Evolutionary conservation across 192 early-diverging fungal genomes (phyloP), one percentile per base, ranked within the genome.

Genomic region (Obelidium mucronatum): DNA sequence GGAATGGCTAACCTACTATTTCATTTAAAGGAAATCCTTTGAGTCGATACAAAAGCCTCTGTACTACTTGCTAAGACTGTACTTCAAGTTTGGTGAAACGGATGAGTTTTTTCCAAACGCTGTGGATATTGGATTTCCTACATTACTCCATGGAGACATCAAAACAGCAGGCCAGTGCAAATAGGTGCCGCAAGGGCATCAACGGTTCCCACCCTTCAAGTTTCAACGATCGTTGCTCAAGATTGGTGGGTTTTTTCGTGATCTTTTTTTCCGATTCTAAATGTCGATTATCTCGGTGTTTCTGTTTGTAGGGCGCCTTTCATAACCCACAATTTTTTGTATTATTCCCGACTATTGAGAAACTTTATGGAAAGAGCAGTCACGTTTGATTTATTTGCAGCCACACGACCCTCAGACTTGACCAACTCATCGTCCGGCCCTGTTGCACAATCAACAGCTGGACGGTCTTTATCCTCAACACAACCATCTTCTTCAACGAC

Each of bases 111-210:
- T 81, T 60, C 30, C 40, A 28, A 19, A 40, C 4, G 74, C 79
- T 30, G 80, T 84, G 8, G 79, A 84, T 56, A 53, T 81, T 84
- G 82, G 82, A 51, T 84, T 19, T 73, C 51, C 6, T 84, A 67
- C 40, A 73, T 84, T 53, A 72, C 79, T 39, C 82, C 82, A 42
- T 84, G 82, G 82, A 75, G 56, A 28, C n/a, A n/a, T n/a, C n/a
- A n/a, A n/a, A n/a, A n/a, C n/a, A n/a, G n/a, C n/a, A n/a, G n/a
- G n/a, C n/a, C n/a, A n/a, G n/a, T n/a, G n/a, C n/a, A n/a, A n/a
- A n/a, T n/a, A n/a, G 71, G 73, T 48, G 6, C 56, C 8, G 56
- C 15, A 59, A 24, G 24, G 31, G 56, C 31, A 33, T 0, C 8
- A 6, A 6, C 26, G 8, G 56, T 59, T 24, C 56, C 56, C 11